Percentiles rank a stretch among this genome's conserved stretches.
These are phyloP conservation scores for Chrysoporthe deuterocubensis DNA, from an alignment of 2,329 filamentous ascomycete genomes.

Conservation along the genomic window DNA sequence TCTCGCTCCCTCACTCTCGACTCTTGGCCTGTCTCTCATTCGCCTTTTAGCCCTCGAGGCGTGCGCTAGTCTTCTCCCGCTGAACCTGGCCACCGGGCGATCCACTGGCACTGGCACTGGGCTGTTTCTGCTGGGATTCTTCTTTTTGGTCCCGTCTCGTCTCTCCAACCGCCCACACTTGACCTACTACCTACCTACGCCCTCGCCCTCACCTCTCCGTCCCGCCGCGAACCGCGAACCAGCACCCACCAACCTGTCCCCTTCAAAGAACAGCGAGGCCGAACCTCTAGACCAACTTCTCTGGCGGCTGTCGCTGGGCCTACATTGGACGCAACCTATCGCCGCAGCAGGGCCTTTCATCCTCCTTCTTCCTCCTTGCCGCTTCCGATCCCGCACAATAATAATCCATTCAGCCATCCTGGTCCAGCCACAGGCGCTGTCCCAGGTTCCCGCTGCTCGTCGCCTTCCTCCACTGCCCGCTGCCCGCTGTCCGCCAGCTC, in stretches of 20 bases:
- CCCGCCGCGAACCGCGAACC: not conserved
- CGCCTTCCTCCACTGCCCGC: not conserved
- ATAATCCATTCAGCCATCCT: conserved; percentile 8
- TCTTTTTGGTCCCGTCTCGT: conserved; percentile 6
- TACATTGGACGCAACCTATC: not conserved
- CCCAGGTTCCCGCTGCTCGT: not conserved
- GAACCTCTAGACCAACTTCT: not conserved
- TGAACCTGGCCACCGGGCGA: not conserved
- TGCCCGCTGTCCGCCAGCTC: conserved; percentile 1
- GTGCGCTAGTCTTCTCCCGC: conserved; percentile 8
- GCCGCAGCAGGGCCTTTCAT: conserved; percentile 5
- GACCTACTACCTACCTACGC: not conserved
- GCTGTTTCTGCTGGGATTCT: not conserved
- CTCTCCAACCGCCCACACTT: conserved; percentile 8
- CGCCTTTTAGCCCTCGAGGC: conserved; percentile 10
- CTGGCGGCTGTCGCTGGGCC: conserved; percentile 13
- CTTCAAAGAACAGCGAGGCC: not conserved
- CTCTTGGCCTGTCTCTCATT: conserved; percentile 1
- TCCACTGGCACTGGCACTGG: conserved; percentile 1
- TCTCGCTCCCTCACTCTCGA: conserved; percentile 11
- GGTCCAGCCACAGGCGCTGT: not conserved
- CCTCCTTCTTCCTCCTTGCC: conserved; percentile 9
- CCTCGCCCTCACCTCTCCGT: not conserved
- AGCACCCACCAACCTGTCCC: not conserved
- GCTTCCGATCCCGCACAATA: conserved; percentile 13